These are phyloP conservation scores for Phaeophleospora eucalypticola DNA, from an alignment of 2,329 filamentous ascomycete species.

Conservation along the genomic window DNA sequence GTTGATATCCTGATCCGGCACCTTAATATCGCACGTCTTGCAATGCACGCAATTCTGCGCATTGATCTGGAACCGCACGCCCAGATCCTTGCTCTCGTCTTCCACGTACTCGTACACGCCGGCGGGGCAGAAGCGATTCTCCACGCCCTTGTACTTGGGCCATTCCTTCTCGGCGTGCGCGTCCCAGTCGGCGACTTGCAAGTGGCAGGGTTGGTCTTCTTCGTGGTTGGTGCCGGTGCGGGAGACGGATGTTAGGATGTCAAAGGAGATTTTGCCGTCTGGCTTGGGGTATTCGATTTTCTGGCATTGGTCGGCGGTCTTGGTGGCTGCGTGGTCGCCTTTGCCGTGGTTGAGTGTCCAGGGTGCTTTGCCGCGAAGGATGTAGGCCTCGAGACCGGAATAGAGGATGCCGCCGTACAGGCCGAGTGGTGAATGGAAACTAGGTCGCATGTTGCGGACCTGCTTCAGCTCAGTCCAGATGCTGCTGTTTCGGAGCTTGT, in stretches of 20 bases:
- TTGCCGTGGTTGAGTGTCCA: conserved; percentile 89
- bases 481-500: conserved; percentile 73
- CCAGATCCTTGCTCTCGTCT: conserved; percentile 77
- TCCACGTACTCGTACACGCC: conserved; percentile 98
- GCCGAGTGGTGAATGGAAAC: conserved; percentile 83
- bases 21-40: conserved; percentile 99
- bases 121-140: conserved; percentile 95
- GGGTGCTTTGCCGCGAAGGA: conserved; percentile 78
- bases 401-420: conserved; percentile 87
- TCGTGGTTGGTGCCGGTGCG: conserved; percentile 97
- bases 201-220: conserved; percentile 94
- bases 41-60: conserved; percentile 98
- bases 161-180: conserved; percentile 78
- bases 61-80: conserved; percentile 96
- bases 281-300: conserved; percentile 98
- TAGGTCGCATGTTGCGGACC: conserved; percentile 95
- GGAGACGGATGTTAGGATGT: conserved; percentile 91
- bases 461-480: conserved; percentile 95
- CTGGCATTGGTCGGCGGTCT: conserved; percentile 68
- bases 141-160: conserved; percentile 83
- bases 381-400: conserved; percentile 84
- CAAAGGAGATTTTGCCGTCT: conserved; percentile 90
- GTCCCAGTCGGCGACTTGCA: conserved; percentile 95
- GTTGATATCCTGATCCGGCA: conserved; percentile 92
- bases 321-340: conserved; percentile 74